Evolutionary conservation across 2,329 filamentous ascomycete genomes (phyloP).

Genomic region (Rhynchosporium secalis): DNA sequence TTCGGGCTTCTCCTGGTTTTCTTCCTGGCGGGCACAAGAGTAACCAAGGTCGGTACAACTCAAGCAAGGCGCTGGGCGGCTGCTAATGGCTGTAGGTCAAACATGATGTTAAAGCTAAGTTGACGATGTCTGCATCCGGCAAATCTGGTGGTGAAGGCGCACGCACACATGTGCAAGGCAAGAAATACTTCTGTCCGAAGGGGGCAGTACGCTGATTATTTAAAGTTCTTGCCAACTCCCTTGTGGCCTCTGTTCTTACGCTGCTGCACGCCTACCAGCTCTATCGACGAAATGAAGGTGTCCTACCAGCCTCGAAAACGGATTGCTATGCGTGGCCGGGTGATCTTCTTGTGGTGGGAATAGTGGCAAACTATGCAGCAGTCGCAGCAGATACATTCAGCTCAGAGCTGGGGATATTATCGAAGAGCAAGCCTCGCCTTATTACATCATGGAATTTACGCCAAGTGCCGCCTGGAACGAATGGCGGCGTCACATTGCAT

Average conservation of each 20-base stretch:
- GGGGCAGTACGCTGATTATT: slow-evolving; percentile 21
- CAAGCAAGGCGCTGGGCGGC: neutral
- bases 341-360: slow-evolving; percentile 63
- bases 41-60: slow-evolving; percentile 65
- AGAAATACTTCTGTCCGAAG: neutral
- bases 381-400: slow-evolving; percentile 93
- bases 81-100: slow-evolving; percentile 63
- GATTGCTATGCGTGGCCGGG: slow-evolving; percentile 60
- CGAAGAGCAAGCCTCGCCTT: slow-evolving; percentile 71
- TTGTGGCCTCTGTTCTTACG: slow-evolving; percentile 67
- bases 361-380: slow-evolving; percentile 83
- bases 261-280: slow-evolving; percentile 63
- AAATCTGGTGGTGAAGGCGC: slow-evolving; percentile 76
- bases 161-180: slow-evolving; percentile 78
- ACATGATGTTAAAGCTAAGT: slow-evolving; percentile 75
- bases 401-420: slow-evolving; percentile 91
- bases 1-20: slow-evolving; percentile 81
- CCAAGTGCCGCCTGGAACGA: slow-evolving; percentile 85
- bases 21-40: slow-evolving; percentile 80
- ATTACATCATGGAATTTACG: slow-evolving; percentile 79
- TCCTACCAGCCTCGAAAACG: slow-evolving; percentile 24
- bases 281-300: slow-evolving; percentile 44
- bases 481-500: slow-evolving; percentile 80
- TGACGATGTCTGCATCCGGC: slow-evolving; percentile 78
- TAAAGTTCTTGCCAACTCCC: slow-evolving; percentile 79